Percentiles rank a stretch among this genome's conserved stretches.
phyloP scores from a whole-genome alignment of 2,329 filamentous ascomycete species.

The Dendryphion nanum region DNA sequence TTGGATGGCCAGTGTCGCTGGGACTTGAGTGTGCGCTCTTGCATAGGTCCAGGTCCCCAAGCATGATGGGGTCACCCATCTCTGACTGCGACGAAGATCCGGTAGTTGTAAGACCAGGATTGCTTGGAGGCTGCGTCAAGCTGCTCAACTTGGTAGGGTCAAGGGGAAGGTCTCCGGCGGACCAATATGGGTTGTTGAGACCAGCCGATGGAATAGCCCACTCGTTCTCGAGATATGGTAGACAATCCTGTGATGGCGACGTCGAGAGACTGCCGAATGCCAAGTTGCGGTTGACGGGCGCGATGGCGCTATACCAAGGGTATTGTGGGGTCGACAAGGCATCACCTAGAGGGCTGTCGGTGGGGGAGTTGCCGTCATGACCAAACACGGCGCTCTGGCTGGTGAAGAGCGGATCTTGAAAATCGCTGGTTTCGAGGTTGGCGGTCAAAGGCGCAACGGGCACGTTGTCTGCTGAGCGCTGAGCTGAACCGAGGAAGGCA shows the following conservation, averaged over 20 bases:
- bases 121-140: slow-evolving; percentile 37
- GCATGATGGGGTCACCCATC: slow-evolving; percentile 33
- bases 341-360: slow-evolving; percentile 32
- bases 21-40: neutral
- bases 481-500: slow-evolving; percentile 33
- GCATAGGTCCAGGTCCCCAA: slow-evolving; percentile 36
- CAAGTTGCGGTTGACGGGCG: slow-evolving; percentile 29
- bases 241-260: slow-evolving; percentile 38
- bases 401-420: slow-evolving; percentile 29
- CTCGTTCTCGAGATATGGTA: slow-evolving; percentile 33
- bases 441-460: slow-evolving; percentile 25
- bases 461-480: slow-evolving; percentile 24
- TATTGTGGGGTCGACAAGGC: slow-evolving; percentile 30
- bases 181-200: slow-evolving; percentile 35
- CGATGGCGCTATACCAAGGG: slow-evolving; percentile 30
- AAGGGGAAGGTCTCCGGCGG: slow-evolving; percentile 40
- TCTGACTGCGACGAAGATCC: slow-evolving; percentile 44
- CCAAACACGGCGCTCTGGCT: slow-evolving; percentile 20
- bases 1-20: slow-evolving; percentile 5
- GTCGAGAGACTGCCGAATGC: slow-evolving; percentile 37
- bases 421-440: slow-evolving; percentile 27
- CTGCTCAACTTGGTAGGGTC: slow-evolving; percentile 37
- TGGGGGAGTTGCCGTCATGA: slow-evolving; percentile 33
- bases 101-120: slow-evolving; percentile 39
- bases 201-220: slow-evolving; percentile 37